Conservation (phyloP, 495 filamentous ascomycete genomes). For the Astrothelium macrocarpum region DNA sequence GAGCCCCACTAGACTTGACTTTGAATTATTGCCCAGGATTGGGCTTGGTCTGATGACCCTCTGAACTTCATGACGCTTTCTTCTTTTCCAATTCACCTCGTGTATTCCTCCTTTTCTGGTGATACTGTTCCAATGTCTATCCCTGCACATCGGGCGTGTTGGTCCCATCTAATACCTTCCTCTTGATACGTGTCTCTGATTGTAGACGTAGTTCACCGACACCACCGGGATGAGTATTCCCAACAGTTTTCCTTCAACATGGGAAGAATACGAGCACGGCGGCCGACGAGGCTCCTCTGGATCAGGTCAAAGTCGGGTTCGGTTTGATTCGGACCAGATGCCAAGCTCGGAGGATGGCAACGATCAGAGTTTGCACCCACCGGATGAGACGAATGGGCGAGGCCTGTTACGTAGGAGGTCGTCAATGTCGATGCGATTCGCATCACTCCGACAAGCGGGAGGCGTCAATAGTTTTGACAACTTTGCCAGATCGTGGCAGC, state of each 20-base stretch:
- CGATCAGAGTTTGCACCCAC: background rate
- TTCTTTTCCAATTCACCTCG: background rate
- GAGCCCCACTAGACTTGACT: background rate
- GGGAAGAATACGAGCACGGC: constrained; percentile 42
- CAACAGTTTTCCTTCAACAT: constrained; percentile 37
- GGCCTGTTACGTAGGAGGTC: constrained; percentile 38
- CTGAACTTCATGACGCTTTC: background rate
- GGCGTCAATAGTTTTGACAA: constrained; percentile 91
- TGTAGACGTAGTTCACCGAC: no score
- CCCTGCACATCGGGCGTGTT: no score
- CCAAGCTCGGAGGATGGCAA: background rate
- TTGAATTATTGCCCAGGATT: background rate
- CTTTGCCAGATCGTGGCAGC: constrained; percentile 88
- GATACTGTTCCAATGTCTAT: no score
- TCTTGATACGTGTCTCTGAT: background rate
- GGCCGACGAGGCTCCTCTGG: constrained; percentile 31
- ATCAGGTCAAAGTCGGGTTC: constrained; percentile 31
- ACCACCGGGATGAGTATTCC: constrained; percentile 12
- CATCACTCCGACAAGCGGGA: constrained; percentile 63
- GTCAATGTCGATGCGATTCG: constrained; percentile 64
- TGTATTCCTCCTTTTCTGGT: background rate
- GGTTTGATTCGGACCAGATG: constrained; percentile 21
- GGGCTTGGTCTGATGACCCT: background rate
- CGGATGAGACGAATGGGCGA: background rate
- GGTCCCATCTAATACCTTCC: background rate